Evolutionary conservation across 1,284 basidiomycete genomes (phyloP), one percentile per base, ranked within the genome.

Genomic region (Pisolithus thermaeus): DNA sequence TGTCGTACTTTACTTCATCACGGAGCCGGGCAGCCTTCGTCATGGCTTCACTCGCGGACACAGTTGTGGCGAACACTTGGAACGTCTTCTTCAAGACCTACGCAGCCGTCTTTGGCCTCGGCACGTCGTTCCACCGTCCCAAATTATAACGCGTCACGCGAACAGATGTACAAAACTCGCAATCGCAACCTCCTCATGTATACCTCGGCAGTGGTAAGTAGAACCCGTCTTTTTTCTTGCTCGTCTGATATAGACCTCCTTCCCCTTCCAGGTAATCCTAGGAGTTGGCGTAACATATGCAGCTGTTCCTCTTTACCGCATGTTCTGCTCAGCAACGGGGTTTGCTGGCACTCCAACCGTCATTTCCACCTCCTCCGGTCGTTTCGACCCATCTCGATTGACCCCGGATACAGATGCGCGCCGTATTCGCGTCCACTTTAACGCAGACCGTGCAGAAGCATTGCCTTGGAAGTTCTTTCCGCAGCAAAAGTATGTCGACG

Each of bases 301-400:
- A 18, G 92, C 97, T 30, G 97, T 99, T 1, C 97, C 97, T 0
- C 78, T 97, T 4, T 99, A 99, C 70, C 87, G 97, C 47, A 93
- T 93, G 64, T 99, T 99, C 74, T 99, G 97, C 68, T 89, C 93
- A 2, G 92, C 94, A 2, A 99, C 97, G 1, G 97, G 97, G 2
- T 99, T 96, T 66, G 91, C 87, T 9, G 97, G 97, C 2, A 96
- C 93, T 22, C 97, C 97, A 2, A 87, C 92, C 50, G 91, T 93
- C 40, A 18, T 62, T 4, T 68, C 67, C 7, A 65, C 54, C 1
- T 90, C 88, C 49, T 84, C 81, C 43, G 84, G 83, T 43, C 83
- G 84, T 36, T 96, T 92, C 64, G 82, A 86, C 50, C 78, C 93
- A 0, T 86, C 90, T 47, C 80, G 92, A 22, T 79, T 96, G 7